Conservation (phyloP, 1,139 yeast genomes). For the Kodamaea derodonti region DNA sequence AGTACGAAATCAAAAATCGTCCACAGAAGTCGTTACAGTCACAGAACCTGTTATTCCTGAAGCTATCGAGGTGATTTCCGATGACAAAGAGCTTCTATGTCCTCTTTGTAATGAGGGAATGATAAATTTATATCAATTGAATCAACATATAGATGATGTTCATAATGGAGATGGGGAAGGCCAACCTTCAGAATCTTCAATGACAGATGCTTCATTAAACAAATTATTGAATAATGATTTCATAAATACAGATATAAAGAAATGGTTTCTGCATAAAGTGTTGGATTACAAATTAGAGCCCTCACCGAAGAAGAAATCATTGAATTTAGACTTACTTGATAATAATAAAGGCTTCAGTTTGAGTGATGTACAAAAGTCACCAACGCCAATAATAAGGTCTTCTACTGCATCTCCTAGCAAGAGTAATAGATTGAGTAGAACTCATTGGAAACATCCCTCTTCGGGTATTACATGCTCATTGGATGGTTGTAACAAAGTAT, state of each 20-base stretch:
- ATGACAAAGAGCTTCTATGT: conserved; percentile 29
- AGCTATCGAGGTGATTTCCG: not conserved
- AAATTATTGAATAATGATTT: conserved; percentile 17
- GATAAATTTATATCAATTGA: conserved; percentile 55
- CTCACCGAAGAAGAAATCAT: conserved; percentile 19
- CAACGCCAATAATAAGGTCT: conserved; percentile 2
- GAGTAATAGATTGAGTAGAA: conserved; percentile 33
- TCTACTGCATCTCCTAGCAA: conserved; percentile 4
- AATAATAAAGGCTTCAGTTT: conserved; percentile 30
- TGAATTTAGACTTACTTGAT: conserved; percentile 34
- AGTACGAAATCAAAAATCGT: conserved; percentile 1
- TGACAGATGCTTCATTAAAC: conserved; percentile 5
- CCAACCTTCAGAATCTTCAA: not conserved
- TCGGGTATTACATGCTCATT: conserved; percentile 29
- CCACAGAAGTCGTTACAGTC: not conserved
- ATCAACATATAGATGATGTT: conserved; percentile 67
- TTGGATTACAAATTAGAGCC: conserved; percentile 5
- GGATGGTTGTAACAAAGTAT: conserved; percentile 31
- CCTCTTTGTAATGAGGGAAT: conserved; percentile 70
- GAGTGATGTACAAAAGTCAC: conserved; percentile 14
- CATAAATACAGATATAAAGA: conserved; percentile 18
- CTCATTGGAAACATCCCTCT: conserved; percentile 63
- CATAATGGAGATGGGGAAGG: conserved; percentile 30
- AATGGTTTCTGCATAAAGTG: conserved; percentile 19
- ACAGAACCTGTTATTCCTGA: not conserved